Percentiles rank a stretch among this genome's conserved stretches.
Conservation (phyloP, 2,329 filamentous ascomycete genomes). For the Verticillium dahliae region DNA sequence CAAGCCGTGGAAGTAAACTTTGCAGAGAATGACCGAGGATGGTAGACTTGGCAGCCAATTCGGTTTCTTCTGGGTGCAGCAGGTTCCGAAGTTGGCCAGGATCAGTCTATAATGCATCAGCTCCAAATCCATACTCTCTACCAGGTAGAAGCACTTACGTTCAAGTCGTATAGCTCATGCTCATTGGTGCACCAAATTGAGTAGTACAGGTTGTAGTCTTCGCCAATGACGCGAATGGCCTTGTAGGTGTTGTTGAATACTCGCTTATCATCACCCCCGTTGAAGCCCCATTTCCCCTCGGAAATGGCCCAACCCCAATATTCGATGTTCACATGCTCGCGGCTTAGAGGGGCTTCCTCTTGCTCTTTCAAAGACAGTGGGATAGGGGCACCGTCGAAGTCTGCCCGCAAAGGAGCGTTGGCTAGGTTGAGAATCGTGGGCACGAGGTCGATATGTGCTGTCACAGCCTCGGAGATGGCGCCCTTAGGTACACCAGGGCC, state of each 20-base stretch:
- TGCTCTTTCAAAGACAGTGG: constrained; percentile 20
- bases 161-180: constrained; percentile 44
- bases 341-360: constrained; percentile 10
- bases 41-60: constrained; percentile 3
- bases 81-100: constrained; percentile 35
- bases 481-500: constrained; percentile 38
- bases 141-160: constrained; percentile 23
- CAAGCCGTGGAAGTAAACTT: constrained; percentile 44
- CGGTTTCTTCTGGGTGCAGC: constrained; percentile 11
- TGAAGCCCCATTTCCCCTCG: constrained; percentile 18
- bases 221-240: constrained; percentile 33
- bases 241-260: constrained; percentile 48
- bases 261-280: constrained; percentile 14
- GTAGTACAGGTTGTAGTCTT: constrained; percentile 27
- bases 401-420: constrained; percentile 25
- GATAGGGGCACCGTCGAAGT: constrained; percentile 46
- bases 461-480: constrained; percentile 21
- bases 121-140: too few species aligned
- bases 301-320: constrained; percentile 38
- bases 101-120: constrained; percentile 30
- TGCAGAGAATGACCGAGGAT: constrained; percentile 26
- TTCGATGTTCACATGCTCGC: constrained; percentile 46
- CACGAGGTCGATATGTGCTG: constrained; percentile 47
- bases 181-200: constrained; percentile 43
- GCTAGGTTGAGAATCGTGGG: constrained; percentile 43